A percentile compares a stretch with the other conserved stretches of the same genome.
phyloP scores from a whole-genome alignment of 306 rosid species.

The Alnus rubra region DNA sequence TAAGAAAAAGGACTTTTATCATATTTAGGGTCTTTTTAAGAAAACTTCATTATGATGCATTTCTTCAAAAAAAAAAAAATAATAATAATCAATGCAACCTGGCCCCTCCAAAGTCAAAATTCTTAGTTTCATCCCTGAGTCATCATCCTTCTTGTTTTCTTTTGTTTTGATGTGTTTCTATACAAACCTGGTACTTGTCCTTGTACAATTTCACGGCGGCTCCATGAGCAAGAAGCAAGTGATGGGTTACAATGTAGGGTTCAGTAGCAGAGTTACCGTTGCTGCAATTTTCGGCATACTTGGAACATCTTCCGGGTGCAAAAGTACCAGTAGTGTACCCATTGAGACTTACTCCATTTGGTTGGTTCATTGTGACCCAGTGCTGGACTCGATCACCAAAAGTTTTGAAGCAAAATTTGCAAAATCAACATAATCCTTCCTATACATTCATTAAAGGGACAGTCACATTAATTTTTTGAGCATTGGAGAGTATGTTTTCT shows the following conservation, averaged over 20 bases:
- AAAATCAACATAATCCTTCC: slow-evolving; percentile 36
- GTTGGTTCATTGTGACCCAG: slow-evolving; percentile 49
- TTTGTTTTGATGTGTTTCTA: too few relatives aligned
- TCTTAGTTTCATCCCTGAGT: too few relatives aligned
- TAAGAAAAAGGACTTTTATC: too few relatives aligned
- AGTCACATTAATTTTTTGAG: too few relatives aligned
- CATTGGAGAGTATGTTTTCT: too few relatives aligned
- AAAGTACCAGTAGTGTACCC: slow-evolving; percentile 32
- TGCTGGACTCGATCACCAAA: slow-evolving; percentile 44
- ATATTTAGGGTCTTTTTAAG: too few relatives aligned
- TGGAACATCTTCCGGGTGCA: slow-evolving; percentile 52
- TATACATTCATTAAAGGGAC: not conserved
- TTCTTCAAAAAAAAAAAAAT: too few relatives aligned
- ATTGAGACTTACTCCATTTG: slow-evolving; percentile 12
- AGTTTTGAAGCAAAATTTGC: slow-evolving; percentile 40
- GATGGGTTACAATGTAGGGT: slow-evolving; percentile 42
- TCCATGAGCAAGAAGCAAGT: slow-evolving; percentile 44
- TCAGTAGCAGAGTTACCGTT: slow-evolving; percentile 42
- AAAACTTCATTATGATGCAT: too few relatives aligned
- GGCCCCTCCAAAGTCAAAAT: too few relatives aligned
- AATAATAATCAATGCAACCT: too few relatives aligned
- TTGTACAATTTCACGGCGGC: slow-evolving; percentile 33
- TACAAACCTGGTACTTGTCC: slow-evolving; percentile 33
- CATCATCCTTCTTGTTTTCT: too few relatives aligned
- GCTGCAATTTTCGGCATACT: slow-evolving; percentile 37